Conservation (phyloP, 495 filamentous ascomycete species). For the Penicillium waksmanii region DNA sequence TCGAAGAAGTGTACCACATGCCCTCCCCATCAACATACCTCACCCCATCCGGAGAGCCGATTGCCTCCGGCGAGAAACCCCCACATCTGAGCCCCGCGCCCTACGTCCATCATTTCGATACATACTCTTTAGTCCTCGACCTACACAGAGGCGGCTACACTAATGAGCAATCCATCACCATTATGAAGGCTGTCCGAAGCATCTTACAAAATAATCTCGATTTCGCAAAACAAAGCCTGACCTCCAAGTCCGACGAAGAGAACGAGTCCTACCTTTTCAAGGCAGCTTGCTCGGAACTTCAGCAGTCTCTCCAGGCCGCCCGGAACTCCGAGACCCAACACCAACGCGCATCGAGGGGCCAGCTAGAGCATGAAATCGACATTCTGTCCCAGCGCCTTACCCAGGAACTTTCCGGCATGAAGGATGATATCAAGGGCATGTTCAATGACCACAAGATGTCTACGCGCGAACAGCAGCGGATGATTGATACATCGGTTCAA, state of each 20-base stretch:
- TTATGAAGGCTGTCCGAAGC: constrained; percentile 86
- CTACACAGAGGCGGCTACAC: constrained; percentile 72
- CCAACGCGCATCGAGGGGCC: constrained; percentile 77
- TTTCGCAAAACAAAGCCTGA: constrained; percentile 72
- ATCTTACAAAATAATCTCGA: constrained; percentile 79
- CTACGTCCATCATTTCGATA: constrained; percentile 97
- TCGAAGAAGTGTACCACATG: constrained; percentile 69
- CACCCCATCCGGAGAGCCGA: constrained; percentile 32
- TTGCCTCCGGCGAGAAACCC: constrained; percentile 53
- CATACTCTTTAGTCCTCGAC: constrained; percentile 79
- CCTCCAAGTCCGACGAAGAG: constrained; percentile 78
- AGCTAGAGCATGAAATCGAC: constrained; percentile 92
- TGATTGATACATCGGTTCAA: constrained; percentile 81
- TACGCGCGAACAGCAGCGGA: constrained; percentile 81
- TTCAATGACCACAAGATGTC: constrained; percentile 96
- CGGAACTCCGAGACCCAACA: constrained; percentile 60
- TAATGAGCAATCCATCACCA: constrained; percentile 67
- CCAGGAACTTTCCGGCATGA: constrained; percentile 77
- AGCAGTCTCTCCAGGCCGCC: constrained; percentile 69
- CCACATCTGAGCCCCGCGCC: constrained; percentile 72
- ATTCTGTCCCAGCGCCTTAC: constrained; percentile 80
- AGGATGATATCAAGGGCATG: constrained; percentile 91
- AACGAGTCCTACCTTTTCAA: constrained; percentile 93
- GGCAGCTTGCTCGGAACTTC: constrained; percentile 90
- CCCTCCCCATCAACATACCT: constrained; percentile 47